Percentiles rank a stretch among this genome's conserved stretches.
Evolutionary conservation across 257 asterid species (phyloP).

Genomic region (Plantago major): DNA sequence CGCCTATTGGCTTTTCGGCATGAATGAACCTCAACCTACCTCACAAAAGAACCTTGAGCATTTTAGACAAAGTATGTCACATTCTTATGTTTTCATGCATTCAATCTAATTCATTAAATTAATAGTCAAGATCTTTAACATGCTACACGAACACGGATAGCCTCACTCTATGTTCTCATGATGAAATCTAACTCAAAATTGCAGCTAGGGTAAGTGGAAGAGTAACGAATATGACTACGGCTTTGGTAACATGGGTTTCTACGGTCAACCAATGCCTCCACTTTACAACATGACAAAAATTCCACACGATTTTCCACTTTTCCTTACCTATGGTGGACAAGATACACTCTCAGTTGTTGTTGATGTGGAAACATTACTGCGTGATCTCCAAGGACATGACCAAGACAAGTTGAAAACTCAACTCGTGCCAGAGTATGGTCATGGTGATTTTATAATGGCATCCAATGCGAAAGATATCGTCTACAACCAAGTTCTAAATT

Average conservation of each 20-base stretch:
- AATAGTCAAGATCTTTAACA: no score
- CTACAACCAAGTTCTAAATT: conserved; percentile 29
- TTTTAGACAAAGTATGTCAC: conserved; percentile 74
- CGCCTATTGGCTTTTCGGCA: conserved; percentile 45
- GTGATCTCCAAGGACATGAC: conserved; percentile 31
- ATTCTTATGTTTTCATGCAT: neutral
- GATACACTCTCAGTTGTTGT: conserved; percentile 47
- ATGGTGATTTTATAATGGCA: conserved; percentile 63
- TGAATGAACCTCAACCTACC: conserved; percentile 80
- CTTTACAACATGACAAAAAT: conserved; percentile 51
- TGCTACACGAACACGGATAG: no score
- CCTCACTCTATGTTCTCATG: no score
- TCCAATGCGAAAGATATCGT: conserved; percentile 48
- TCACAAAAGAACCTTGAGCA: conserved; percentile 76
- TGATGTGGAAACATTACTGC: conserved; percentile 48
- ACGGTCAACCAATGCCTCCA: conserved; percentile 48
- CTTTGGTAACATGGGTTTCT: conserved; percentile 36
- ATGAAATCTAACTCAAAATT: neutral
- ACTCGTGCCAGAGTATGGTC: conserved; percentile 51
- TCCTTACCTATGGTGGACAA: conserved; percentile 62
- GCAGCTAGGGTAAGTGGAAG: conserved; percentile 55
- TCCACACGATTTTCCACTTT: conserved; percentile 51
- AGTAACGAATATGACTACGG: conserved; percentile 56
- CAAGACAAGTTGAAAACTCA: conserved; percentile 44
- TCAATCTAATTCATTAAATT: no score